These are phyloP conservation scores for Metschnikowia orientalis DNA, from an alignment of 805 yeast species.

Conservation along the genomic window DNA sequence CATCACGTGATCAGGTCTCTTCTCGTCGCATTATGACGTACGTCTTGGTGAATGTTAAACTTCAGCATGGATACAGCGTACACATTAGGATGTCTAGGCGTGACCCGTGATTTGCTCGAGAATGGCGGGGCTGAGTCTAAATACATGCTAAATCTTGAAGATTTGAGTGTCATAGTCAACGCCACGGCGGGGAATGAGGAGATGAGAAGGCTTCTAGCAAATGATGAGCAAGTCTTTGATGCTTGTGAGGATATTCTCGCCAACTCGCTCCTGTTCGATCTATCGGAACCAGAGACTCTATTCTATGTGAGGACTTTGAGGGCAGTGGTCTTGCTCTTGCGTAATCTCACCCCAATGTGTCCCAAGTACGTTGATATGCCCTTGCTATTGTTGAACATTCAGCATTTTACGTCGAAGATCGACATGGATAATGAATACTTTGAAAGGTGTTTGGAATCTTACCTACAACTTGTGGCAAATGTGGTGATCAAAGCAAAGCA, in stretches of 20 bases:
- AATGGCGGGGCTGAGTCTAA: conserved; percentile 5
- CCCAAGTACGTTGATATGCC: conserved; percentile 11
- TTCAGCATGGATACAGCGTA: conserved; percentile 3
- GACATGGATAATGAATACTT: conserved; percentile 2
- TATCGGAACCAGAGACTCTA: conserved; percentile 1
- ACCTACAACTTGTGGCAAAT: conserved; percentile 16
- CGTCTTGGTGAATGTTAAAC: no score
- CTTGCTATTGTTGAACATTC: conserved; percentile 8
- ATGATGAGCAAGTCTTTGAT: conserved; percentile 5
- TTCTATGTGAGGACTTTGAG: conserved; percentile 35
- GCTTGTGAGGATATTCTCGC: conserved; percentile 8
- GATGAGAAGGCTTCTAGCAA: conserved; percentile 2
- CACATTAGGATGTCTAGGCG: conserved; percentile 1
- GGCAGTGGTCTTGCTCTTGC: conserved; percentile 44
- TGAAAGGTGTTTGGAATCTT: conserved; percentile 10
- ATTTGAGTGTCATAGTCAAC: conserved; percentile 3
- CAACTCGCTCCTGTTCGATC: conserved; percentile 9
- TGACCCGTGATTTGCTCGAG: conserved; percentile 3
- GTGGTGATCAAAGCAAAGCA: conserved; percentile 3
- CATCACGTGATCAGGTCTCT: no score
- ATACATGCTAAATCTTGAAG: conserved; percentile 1
- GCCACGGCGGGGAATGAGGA: conserved; percentile 2
- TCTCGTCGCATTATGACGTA: no score
- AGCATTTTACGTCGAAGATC: conserved; percentile 6
- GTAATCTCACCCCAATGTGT: conserved; percentile 40